Base-by-base conservation (phyloP, 1,139 yeast genomes). In the Sugiyamaella sp. region DNA sequence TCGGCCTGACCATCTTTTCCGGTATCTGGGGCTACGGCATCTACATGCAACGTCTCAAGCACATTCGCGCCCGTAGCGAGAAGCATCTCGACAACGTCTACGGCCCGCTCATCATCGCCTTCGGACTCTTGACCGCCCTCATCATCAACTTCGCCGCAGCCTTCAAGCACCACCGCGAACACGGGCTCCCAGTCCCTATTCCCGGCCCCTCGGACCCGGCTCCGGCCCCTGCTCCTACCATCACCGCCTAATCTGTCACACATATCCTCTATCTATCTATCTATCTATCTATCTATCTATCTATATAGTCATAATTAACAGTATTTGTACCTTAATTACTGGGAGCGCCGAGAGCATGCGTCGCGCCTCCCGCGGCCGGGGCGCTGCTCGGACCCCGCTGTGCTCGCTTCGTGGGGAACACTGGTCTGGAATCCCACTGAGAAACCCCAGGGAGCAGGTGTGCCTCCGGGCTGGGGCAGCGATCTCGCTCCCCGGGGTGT, bases 1-100 rank as follows among this genome's bases (percentile, higher is more conserved):
- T 93, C 70, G 84, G 71, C 1, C 76, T 93, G 63, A 89, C 98
- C 1, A 62, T 93, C 27, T 89, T 91, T 68, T 78, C 89, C 45
- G 93, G 95, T 49, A 63, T 82, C 38, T 93, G 99, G 99, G 96
- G 97, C 20, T 93, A 89, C 72, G 79, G 76, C 61, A 82, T 86
- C 53, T 93, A 88, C 71, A 73, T 81, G 69, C 78, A 75, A 61
- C 82, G 99, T 68, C 76, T 93, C 63, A 78, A 77, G 41, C 79
- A 86, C 57, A 93, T 93, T 67, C 81, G 79, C 69, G 85, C 84
- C 67, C 82, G 98, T 70, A 85, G 90, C 41, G 95, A 93, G 53
- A 81, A 80, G 64, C 97, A 91, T 71, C 77, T 93, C 65, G 99
- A 93, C 71, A 89, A 89, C 54, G 85, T 95, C 51, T 65, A 87